phyloP scores from a whole-genome alignment of 306 rosid genomes.

The Corylus avellana region DNA sequence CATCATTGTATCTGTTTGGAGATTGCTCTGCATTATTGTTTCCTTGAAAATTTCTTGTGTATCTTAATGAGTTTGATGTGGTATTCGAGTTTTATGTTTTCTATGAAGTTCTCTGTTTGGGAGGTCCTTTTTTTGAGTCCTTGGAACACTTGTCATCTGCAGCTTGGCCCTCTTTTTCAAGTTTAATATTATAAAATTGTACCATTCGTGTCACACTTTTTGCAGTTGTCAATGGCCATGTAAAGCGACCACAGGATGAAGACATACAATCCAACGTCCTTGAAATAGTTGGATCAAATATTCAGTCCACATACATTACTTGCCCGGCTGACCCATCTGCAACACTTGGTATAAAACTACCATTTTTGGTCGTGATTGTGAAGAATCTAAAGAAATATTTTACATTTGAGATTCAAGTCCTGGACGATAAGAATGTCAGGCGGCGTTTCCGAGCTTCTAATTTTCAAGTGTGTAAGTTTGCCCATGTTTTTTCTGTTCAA shows the following conservation, averaged over 20 bases:
- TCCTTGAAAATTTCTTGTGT: background rate
- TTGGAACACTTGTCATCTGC: background rate
- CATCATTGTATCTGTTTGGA: background rate
- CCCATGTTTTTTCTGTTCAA: slow-evolving; percentile 46
- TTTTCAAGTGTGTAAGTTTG: slow-evolving; percentile 98
- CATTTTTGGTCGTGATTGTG: slow-evolving; percentile 86
- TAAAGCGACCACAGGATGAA: slow-evolving; percentile 95
- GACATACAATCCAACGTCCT: slow-evolving; percentile 94
- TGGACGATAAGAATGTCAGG: slow-evolving; percentile 92
- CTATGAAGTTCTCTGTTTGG: background rate
- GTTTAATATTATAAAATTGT: slow-evolving; percentile 3
- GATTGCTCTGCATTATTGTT: background rate
- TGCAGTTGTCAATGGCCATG: slow-evolving; percentile 81
- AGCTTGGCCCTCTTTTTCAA: background rate
- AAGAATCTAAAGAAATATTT: slow-evolving; percentile 92
- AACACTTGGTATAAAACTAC: slow-evolving; percentile 90
- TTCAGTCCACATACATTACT: slow-evolving; percentile 87
- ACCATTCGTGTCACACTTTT: slow-evolving; percentile 18
- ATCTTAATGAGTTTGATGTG: background rate
- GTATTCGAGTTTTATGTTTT: background rate
- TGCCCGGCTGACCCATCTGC: slow-evolving; percentile 98
- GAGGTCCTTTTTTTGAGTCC: background rate
- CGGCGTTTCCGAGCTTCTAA: slow-evolving; percentile 94
- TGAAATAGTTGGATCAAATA: slow-evolving; percentile 86
- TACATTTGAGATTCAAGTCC: slow-evolving; percentile 93